Conservation (phyloP, 768 basidiomycete genomes). For the Lentinula detonsa region DNA sequence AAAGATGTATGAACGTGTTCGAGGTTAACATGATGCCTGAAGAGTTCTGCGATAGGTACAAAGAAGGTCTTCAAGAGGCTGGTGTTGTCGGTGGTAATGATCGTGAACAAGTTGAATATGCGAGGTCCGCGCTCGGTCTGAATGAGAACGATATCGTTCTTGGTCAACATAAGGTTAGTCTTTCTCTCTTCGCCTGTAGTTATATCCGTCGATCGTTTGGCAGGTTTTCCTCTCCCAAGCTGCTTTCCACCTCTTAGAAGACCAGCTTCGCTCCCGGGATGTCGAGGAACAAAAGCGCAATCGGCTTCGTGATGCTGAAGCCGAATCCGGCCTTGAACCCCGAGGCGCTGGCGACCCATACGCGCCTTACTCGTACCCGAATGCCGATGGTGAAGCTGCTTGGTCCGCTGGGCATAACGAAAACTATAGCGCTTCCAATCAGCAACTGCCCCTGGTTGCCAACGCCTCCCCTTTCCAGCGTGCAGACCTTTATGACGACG, state of each 20-base stretch:
- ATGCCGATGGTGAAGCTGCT: constrained; percentile 26
- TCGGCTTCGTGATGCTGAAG: constrained; percentile 68
- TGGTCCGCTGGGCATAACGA: constrained; percentile 42
- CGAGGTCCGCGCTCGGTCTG: constrained; percentile 48
- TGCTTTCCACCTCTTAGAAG: constrained; percentile 86
- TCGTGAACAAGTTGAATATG: constrained; percentile 55
- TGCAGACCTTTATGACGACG: constrained; percentile 68
- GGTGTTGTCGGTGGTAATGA: constrained; percentile 57
- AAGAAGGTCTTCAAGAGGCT: constrained; percentile 49
- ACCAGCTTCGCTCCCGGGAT: constrained; percentile 76
- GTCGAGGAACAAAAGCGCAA: constrained; percentile 84
- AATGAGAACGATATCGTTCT: constrained; percentile 71
- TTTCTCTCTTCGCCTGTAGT: background rate
- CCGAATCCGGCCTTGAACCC: constrained; percentile 60
- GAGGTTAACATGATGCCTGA: constrained; percentile 81
- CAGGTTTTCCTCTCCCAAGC: constrained; percentile 86
- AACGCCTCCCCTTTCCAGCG: constrained; percentile 82
- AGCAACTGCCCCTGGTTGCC: constrained; percentile 77
- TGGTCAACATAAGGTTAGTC: constrained; percentile 75
- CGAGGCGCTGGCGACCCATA: constrained; percentile 62
- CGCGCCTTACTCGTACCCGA: constrained; percentile 64
- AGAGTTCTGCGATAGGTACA: constrained; percentile 85
- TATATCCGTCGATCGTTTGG: constrained; percentile 4
- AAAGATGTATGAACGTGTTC: constrained; percentile 58
- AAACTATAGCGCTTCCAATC: constrained; percentile 54